phyloP scores from a whole-genome alignment of 2,329 filamentous ascomycete genomes.

The Beauveria bassiana region DNA sequence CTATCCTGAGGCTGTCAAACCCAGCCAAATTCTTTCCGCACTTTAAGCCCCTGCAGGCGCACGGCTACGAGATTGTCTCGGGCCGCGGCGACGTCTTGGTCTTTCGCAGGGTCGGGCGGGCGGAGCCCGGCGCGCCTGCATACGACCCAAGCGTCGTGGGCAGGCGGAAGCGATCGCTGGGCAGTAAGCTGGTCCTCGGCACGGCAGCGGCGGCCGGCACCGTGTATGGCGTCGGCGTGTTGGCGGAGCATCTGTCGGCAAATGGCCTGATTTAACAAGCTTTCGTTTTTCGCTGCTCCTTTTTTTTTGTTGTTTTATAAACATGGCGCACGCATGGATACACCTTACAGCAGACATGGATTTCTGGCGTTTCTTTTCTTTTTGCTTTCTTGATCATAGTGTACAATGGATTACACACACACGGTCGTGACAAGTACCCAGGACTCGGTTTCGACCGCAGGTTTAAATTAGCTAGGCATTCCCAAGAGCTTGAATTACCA shows the following conservation, averaged over 20 bases:
- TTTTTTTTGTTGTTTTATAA: background rate
- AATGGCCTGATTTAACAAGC: background rate
- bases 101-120: slow-evolving; percentile 49
- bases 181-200: slow-evolving; percentile 43
- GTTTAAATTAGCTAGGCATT: background rate
- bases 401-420: background rate
- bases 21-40: slow-evolving; percentile 59
- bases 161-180: slow-evolving; percentile 31
- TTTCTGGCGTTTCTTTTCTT: slow-evolving; percentile 3
- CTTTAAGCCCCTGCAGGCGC: slow-evolving; percentile 47
- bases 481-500: background rate
- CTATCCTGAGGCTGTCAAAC: slow-evolving; percentile 51
- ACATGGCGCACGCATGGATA: slow-evolving; percentile 6
- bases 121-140: slow-evolving; percentile 12
- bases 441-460: background rate
- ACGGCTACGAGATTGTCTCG: slow-evolving; percentile 61
- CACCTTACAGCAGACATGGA: background rate
- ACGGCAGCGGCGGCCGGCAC: slow-evolving; percentile 47
- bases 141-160: slow-evolving; percentile 3
- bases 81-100: slow-evolving; percentile 56
- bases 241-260: slow-evolving; percentile 49
- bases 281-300: background rate
- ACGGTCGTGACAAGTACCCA: background rate
- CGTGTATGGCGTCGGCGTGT: slow-evolving; percentile 50
- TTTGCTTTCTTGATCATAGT: background rate